Base-by-base conservation (phyloP, 805 yeast species). In the Helenozyma baotianmanensis region DNA sequence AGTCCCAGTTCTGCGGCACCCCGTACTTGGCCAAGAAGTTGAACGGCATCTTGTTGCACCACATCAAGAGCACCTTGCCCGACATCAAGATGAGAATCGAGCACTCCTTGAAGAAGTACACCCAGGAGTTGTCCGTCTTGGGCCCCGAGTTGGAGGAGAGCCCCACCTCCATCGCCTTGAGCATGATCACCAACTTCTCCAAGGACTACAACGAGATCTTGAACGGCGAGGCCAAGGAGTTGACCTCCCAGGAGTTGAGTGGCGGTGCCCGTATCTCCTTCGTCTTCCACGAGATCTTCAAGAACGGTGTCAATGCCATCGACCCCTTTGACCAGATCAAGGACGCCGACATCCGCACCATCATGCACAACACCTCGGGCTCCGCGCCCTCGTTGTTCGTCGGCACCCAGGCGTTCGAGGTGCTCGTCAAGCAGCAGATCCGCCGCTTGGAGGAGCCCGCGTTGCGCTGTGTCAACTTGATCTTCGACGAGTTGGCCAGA, bases 201-300 rank as follows among this genome's bases (percentile, higher is more conserved):
- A 87, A 84, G 56, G 97, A 89, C 56, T 92, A 88, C 63, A 81
- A 78, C 40, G 90, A 92, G 11, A 85, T 90, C 25, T 68, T 92
- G 48, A 92, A 85, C 51, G 98, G 98, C 64, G 90, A 86, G 58
- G 82, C 92, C 16, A 84, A 78, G 58, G 98, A 92, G 53, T 70
- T 92, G 45, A 78, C 94, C 7, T 78, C 89, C 8, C 76, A 81
- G 51, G 98, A 92, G 64, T 74, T 92, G 47, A 83, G 95, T 45
- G 98, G 98, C 56, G 98, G 96, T 62, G 98, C 98, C 0, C 83
- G 98, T 72, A 84, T 90, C 42, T 81, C 95, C 19, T 92, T 88
- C 68, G 97, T 90, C 13, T 92, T 90, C 70, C 97, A 90, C 59
- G 97, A 90, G 66, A 83, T 92, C 37, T 90, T 79, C 69, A 82